phyloP scores from a whole-genome alignment of 2,329 filamentous ascomycete species.

The Penicillium sp. region DNA sequence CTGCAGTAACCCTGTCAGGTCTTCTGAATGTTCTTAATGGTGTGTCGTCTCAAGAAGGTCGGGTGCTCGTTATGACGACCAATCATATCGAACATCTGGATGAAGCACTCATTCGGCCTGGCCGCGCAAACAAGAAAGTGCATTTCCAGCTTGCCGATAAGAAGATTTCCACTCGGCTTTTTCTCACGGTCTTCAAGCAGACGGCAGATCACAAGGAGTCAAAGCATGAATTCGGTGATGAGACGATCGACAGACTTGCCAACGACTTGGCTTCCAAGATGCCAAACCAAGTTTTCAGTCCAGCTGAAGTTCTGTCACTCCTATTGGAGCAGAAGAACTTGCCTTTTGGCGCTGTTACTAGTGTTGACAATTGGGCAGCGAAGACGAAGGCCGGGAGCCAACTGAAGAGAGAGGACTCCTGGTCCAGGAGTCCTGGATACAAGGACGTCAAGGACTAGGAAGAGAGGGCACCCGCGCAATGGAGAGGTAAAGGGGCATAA shows the following conservation, averaged over 20 bases:
- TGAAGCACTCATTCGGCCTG: conserved; percentile 69
- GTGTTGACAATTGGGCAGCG: no score
- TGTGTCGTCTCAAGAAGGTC: conserved; percentile 73
- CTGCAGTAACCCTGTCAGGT: conserved; percentile 61
- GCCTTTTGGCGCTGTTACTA: no score
- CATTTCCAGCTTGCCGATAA: conserved; percentile 47
- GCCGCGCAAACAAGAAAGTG: conserved; percentile 68
- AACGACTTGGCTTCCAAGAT: conserved; percentile 45
- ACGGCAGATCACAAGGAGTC: conserved; percentile 8
- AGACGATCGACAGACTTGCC: conserved; percentile 42
- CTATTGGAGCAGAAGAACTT: no score
- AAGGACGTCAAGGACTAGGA: no score
- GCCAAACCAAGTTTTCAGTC: conserved; percentile 49
- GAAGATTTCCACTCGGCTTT: conserved; percentile 28
- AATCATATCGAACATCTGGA: conserved; percentile 73
- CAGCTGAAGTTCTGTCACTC: no score
- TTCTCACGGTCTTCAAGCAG: conserved; percentile 20
- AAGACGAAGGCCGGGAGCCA: no score
- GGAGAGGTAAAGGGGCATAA: no score
- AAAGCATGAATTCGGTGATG: conserved; percentile 8
- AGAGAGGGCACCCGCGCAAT: no score
- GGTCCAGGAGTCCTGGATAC: no score
- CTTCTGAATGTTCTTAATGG: conserved; percentile 82
- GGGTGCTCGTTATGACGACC: conserved; percentile 78
- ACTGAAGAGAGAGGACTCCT: no score